Evolutionary conservation across 1,284 basidiomycete species (phyloP).

Genomic region (Peniophora sp.): DNA sequence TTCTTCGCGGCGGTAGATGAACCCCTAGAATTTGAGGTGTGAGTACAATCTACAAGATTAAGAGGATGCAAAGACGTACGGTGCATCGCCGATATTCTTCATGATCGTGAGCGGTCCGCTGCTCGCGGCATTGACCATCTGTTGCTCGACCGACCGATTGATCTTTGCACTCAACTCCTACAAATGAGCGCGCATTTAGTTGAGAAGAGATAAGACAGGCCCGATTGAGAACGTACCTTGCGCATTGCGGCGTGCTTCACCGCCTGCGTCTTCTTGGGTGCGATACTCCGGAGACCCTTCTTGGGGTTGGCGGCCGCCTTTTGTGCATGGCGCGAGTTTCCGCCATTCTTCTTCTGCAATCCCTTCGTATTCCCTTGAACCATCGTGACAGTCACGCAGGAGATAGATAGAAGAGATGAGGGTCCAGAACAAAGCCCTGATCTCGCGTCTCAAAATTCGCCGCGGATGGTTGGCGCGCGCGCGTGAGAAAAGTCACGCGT

Average conservation of each 20-base stretch:
- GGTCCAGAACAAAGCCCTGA: too few species aligned
- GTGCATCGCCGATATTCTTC: constrained; percentile 52
- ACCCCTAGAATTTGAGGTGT: too few species aligned
- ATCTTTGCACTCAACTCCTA: constrained; percentile 83
- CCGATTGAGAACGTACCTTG: constrained; percentile 36
- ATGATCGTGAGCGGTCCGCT: constrained; percentile 84
- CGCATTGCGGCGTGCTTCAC: constrained; percentile 66
- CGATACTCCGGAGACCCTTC: constrained; percentile 62
- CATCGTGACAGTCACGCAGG: constrained; percentile 21
- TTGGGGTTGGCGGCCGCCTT: constrained; percentile 61
- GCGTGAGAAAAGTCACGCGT: too few species aligned
- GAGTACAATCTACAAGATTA: neutral
- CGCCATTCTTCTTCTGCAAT: constrained; percentile 36
- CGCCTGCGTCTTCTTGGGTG: constrained; percentile 64
- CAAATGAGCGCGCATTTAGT: neutral
- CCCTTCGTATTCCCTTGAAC: constrained; percentile 65
- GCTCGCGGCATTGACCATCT: constrained; percentile 84
- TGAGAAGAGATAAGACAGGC: neutral
- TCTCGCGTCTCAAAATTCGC: too few species aligned
- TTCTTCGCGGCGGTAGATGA: too few species aligned
- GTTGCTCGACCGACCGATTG: constrained; percentile 81
- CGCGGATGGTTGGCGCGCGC: too few species aligned
- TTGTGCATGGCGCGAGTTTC: constrained; percentile 45
- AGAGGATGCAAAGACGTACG: constrained; percentile 27
- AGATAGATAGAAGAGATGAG: constrained; percentile 21